phyloP scores from a whole-genome alignment of 768 basidiomycete genomes.

The Nidularia sp. region DNA sequence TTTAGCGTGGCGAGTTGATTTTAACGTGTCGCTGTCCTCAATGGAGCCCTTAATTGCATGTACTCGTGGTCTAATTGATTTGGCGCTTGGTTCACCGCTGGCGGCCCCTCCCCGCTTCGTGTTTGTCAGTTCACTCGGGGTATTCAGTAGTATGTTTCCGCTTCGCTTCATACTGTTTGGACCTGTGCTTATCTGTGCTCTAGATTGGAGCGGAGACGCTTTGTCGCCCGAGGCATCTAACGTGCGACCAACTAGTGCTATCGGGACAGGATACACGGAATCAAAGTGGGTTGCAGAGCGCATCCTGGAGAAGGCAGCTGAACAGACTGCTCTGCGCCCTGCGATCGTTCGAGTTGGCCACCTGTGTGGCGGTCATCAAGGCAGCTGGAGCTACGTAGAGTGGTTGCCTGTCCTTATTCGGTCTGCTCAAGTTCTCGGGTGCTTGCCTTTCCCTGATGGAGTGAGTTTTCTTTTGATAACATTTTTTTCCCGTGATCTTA shows the following conservation, averaged over 20 bases:
- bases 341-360: conserved; percentile 39
- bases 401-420: conserved; percentile 39
- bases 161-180: background rate
- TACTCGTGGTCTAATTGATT: conserved; percentile 34
- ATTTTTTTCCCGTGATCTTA: background rate
- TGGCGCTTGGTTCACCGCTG: conserved; percentile 25
- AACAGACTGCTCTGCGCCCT: conserved; percentile 19
- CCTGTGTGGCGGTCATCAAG: conserved; percentile 35
- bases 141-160: conserved; percentile 12
- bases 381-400: conserved; percentile 37
- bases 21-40: conserved; percentile 36
- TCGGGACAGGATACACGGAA: conserved; percentile 32
- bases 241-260: conserved; percentile 16
- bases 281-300: conserved; percentile 39
- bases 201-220: conserved; percentile 6
- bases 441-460: conserved; percentile 24
- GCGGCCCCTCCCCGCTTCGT: conserved; percentile 24
- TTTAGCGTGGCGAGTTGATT: conserved; percentile 41
- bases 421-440: conserved; percentile 18
- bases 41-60: conserved; percentile 38
- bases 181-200: background rate
- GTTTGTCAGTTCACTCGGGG: conserved; percentile 31
- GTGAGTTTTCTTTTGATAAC: conserved; percentile 14
- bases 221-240: conserved; percentile 18
- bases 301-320: conserved; percentile 21